Evolutionary conservation across 1,284 basidiomycete genomes (phyloP).

Genomic region (Sanguinoderma infundibulare): DNA sequence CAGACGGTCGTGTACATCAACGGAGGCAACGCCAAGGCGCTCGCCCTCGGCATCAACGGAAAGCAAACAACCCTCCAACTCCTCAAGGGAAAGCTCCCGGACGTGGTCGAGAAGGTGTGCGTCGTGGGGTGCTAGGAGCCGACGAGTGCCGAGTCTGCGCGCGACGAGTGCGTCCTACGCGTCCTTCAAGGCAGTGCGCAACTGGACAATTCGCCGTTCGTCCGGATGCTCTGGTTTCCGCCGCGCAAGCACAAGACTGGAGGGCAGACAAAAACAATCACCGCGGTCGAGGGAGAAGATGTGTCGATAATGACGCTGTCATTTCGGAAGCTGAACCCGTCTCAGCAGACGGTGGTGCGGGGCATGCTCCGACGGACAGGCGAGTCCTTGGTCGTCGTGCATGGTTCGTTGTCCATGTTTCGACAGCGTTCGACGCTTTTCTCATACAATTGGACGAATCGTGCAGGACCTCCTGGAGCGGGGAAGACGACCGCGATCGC

Average conservation of each 20-base stretch:
- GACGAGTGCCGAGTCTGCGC: constrained; percentile 17
- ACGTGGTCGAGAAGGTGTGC: background rate
- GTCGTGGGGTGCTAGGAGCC: constrained; percentile 9
- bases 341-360: constrained; percentile 20
- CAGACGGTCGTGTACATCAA: constrained; percentile 16
- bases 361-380: constrained; percentile 13
- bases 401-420: constrained; percentile 11
- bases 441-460: background rate
- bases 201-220: constrained; percentile 2
- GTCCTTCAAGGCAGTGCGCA: background rate
- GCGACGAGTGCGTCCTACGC: constrained; percentile 15
- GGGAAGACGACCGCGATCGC: constrained; percentile 44
- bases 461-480: constrained; percentile 30
- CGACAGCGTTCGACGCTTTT: background rate
- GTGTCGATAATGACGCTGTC: constrained; percentile 6
- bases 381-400: constrained; percentile 17
- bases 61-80: background rate
- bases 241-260: background rate
- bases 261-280: background rate
- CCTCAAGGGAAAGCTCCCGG: background rate
- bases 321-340: constrained; percentile 22
- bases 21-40: background rate
- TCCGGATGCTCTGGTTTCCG: constrained; percentile 3
- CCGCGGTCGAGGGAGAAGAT: background rate
- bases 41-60: background rate